These are phyloP conservation scores for Starmera pachycereana DNA, from an alignment of 805 yeast genomes.

Conservation along the genomic window DNA sequence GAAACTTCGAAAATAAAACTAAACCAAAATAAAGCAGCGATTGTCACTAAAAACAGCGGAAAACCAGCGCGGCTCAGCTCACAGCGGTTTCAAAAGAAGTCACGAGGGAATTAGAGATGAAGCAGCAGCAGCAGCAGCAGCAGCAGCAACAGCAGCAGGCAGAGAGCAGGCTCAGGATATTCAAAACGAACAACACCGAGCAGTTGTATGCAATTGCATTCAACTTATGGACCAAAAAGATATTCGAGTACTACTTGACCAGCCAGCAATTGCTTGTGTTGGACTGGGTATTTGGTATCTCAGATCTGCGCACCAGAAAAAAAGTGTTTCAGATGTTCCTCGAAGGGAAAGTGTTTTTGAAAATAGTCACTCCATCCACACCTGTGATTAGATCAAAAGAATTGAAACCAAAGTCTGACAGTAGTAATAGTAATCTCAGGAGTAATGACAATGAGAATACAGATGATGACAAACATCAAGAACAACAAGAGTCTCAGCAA, in stretches of 20 bases:
- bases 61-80: too few relatives aligned
- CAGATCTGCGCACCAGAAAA: slow-evolving; percentile 9
- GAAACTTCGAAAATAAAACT: too few relatives aligned
- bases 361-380: slow-evolving; percentile 8
- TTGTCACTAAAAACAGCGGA: too few relatives aligned
- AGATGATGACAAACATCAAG: not conserved
- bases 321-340: slow-evolving; percentile 36
- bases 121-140: not conserved
- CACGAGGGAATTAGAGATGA: not conserved
- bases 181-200: slow-evolving; percentile 18
- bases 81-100: not conserved
- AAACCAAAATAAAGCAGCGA: too few relatives aligned
- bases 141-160: not conserved
- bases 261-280: slow-evolving; percentile 46
- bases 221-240: slow-evolving; percentile 21
- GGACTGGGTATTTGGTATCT: slow-evolving; percentile 31
- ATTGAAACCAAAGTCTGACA: slow-evolving; percentile 1
- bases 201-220: slow-evolving; percentile 14
- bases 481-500: slow-evolving; percentile 1
- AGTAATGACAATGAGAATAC: slow-evolving; percentile 1
- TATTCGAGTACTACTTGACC: slow-evolving; percentile 39
- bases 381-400: slow-evolving; percentile 1
- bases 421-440: slow-evolving; percentile 1
- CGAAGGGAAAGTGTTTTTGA: slow-evolving; percentile 20
- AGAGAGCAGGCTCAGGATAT: slow-evolving; percentile 13